A percentile compares a stretch with the other conserved stretches of the same genome.
Conservation (phyloP, 805 yeast species). For the Schwanniomyces vanrijiae region DNA sequence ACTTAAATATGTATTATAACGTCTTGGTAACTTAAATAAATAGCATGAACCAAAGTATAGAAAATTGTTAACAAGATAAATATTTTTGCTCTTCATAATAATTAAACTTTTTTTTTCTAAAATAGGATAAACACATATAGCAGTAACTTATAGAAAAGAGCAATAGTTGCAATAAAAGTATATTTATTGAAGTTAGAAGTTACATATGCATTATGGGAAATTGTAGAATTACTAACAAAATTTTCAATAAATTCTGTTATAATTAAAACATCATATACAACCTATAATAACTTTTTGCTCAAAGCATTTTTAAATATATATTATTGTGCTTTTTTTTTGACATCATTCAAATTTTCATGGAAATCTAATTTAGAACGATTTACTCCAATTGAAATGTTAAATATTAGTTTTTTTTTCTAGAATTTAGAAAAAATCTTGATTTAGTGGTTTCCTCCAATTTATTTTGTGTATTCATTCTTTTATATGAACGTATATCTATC, state of each 20-base stretch:
- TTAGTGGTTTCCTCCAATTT: too few species aligned
- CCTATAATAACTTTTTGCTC: neutral
- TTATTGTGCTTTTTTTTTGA: neutral
- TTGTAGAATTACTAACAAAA: neutral
- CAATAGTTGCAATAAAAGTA: neutral
- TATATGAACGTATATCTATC: too few species aligned
- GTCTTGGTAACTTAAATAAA: neutral
- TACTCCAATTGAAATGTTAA: neutral
- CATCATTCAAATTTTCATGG: neutral
- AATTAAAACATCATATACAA: neutral
- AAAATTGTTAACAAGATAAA: neutral
- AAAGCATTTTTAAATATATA: neutral
- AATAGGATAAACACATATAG: neutral
- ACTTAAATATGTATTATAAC: neutral
- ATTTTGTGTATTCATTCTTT: too few species aligned
- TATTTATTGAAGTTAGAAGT: neutral
- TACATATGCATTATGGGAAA: neutral
- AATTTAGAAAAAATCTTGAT: too few species aligned
- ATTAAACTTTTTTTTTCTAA: neutral
- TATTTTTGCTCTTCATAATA: neutral
- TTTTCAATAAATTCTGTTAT: neutral
- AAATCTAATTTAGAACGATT: neutral
- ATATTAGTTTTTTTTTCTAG: neutral
- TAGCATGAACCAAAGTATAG: neutral
- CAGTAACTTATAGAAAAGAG: neutral